Conservation (phyloP, 2,329 filamentous ascomycete genomes). For the Eutypa lata region DNA sequence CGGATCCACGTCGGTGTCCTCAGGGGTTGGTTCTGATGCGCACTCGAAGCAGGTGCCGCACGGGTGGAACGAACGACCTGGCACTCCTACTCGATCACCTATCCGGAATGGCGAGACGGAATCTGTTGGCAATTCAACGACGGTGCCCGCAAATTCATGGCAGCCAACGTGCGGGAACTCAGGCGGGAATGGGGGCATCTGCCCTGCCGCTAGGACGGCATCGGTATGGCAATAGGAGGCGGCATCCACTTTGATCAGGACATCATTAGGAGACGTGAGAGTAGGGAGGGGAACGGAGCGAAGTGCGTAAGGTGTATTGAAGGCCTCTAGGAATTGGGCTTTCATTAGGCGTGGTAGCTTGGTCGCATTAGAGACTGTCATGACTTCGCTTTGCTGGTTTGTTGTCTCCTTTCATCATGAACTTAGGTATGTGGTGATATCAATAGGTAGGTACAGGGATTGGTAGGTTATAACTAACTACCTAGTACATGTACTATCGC, state of each 20-base stretch:
- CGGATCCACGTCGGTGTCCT: constrained; percentile 30
- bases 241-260: constrained; percentile 43
- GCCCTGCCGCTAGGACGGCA: constrained; percentile 23
- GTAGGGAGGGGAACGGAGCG: constrained; percentile 32
- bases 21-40: constrained; percentile 9
- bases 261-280: constrained; percentile 30
- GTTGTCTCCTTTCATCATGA: too few species aligned
- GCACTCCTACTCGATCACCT: constrained; percentile 36
- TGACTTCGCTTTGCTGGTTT: not conserved
- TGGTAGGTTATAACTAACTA: too few species aligned
- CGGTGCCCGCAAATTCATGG: constrained; percentile 43
- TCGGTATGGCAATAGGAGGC: constrained; percentile 46
- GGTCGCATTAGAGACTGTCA: not conserved
- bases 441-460: too few species aligned
- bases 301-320: constrained; percentile 38
- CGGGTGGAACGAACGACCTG: constrained; percentile 37
- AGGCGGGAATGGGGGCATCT: constrained; percentile 29
- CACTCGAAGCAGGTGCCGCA: constrained; percentile 42
- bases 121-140: constrained; percentile 28
- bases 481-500: too few species aligned
- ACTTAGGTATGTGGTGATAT: too few species aligned
- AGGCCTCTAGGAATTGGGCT: constrained; percentile 38
- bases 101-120: constrained; percentile 9
- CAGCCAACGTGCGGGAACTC: constrained; percentile 40
- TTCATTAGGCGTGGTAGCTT: constrained; percentile 27